Evolutionary conservation across 768 basidiomycete genomes (phyloP), one percentile per base, ranked within the genome.

Genomic region (Mycena galericulata): DNA sequence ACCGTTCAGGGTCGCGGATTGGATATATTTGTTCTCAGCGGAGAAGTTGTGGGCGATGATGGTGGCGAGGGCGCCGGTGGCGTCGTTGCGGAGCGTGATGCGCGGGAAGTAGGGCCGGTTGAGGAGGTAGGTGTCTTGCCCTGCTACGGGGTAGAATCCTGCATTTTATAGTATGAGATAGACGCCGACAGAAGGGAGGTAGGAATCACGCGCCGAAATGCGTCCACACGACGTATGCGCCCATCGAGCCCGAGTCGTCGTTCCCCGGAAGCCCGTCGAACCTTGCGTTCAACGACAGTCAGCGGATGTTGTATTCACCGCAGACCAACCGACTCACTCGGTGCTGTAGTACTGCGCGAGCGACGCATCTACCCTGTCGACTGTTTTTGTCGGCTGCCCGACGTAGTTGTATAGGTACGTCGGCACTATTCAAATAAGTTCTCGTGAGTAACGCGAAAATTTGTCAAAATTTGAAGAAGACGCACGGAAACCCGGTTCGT

Each of bases 371-470:
- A 71, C 70, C 32, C 65, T 57, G 46, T 71, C 70, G 27, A 71
- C 70, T 2, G 70, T 71, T 38, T 71, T 71, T 38, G n/a, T 30
- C 15, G 70, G 70, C 24, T 71, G 49, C 15, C 70, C 70, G 45
- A 67, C 53, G n/a, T 71, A 71, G 61, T 71, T 71, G 70, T 71
- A 71, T 10, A 71, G 57, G 51, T 71, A 71, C 14, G 70, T 71
- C 2, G 70, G 70, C 15, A 71, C 70, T 71, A 22, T n/a, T n/a
- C n/a, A 7, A 55, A 14, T 26, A 22, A 41, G 9, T 12, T 24
- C 54, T 41, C 55, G 32, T 10, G 20, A 38, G 24, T 15, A 26
- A 47, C n/a, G 10, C 10, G 11, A 20, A 58, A 38, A 41, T n/a
- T n/a, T n/a, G n/a, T n/a, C n/a, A n/a, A n/a, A 4, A 46, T 8